Percentiles rank a stretch among this genome's conserved stretches.
phyloP scores from a whole-genome alignment of 768 basidiomycete genomes.

The Tricholoma sp. region DNA sequence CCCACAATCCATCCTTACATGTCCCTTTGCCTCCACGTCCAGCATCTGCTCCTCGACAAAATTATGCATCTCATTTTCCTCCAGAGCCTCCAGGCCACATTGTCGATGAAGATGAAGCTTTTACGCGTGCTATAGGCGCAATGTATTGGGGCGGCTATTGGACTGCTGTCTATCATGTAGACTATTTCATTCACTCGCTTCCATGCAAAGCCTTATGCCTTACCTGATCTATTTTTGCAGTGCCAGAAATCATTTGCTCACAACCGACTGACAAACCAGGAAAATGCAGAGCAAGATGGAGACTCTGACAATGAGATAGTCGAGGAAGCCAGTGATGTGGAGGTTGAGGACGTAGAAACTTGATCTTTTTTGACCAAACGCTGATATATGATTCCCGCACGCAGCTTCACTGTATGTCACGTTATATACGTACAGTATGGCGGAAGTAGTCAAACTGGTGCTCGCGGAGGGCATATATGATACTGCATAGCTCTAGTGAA shows the following conservation, averaged over 20 bases:
- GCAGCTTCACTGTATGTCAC: not conserved
- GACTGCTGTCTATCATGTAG: constrained; percentile 80
- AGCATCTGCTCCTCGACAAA: constrained; percentile 12
- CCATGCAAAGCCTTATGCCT: not conserved
- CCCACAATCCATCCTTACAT: constrained; percentile 61
- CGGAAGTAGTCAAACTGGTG: not conserved
- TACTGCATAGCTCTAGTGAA: not conserved
- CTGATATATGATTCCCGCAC: constrained; percentile 13
- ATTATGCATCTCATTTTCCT: constrained; percentile 21
- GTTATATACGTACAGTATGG: not conserved
- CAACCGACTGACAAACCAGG: constrained; percentile 13
- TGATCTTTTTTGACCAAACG: constrained; percentile 37
- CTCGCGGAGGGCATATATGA: not conserved
- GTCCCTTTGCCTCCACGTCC: constrained; percentile 15
- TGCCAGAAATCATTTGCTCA: constrained; percentile 26
- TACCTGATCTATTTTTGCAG: constrained; percentile 15
- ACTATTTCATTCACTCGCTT: constrained; percentile 16
- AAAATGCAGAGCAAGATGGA: constrained; percentile 13
- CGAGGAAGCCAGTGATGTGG: constrained; percentile 6
- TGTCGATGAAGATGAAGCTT: constrained; percentile 70
- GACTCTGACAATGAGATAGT: constrained; percentile 1
- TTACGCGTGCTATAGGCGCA: constrained; percentile 65
- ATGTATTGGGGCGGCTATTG: constrained; percentile 90
- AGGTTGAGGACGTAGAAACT: constrained; percentile 21
- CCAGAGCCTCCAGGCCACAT: constrained; percentile 29